Conservation (phyloP, 2,329 filamentous ascomycete species). For the Aspergillus fumigatus region DNA sequence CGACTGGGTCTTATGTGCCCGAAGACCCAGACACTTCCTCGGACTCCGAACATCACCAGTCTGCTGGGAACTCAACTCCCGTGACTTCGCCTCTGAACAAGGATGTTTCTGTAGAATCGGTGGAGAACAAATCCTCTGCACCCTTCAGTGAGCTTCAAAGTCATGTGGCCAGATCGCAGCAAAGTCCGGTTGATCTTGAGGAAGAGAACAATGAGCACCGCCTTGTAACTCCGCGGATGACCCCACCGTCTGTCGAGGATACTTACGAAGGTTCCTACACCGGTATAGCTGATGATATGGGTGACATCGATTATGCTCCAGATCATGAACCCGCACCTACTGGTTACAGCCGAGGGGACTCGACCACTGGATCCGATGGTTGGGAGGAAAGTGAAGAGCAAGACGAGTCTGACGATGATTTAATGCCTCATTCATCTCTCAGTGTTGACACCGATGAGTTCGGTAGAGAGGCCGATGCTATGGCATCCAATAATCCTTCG, state of each 20-base stretch:
- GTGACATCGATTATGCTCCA: slow-evolving; percentile 3
- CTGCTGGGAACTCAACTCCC: slow-evolving; percentile 19
- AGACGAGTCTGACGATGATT: slow-evolving; percentile 8
- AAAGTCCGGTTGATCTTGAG: slow-evolving; percentile 15
- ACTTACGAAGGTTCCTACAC: background rate
- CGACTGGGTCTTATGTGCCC: slow-evolving; percentile 7
- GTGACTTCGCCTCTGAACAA: slow-evolving; percentile 19
- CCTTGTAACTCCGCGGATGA: slow-evolving; percentile 20
- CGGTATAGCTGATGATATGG: slow-evolving; percentile 1
- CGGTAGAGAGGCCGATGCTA: slow-evolving; percentile 1
- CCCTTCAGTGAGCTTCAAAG: background rate
- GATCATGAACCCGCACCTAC: slow-evolving; percentile 1
- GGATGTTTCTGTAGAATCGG: background rate
- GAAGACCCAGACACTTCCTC: slow-evolving; percentile 10
- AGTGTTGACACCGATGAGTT: slow-evolving; percentile 5
- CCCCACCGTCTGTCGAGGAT: slow-evolving; percentile 11
- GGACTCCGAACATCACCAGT: slow-evolving; percentile 17
- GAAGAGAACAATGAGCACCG: slow-evolving; percentile 13
- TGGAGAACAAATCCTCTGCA: background rate
- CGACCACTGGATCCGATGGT: background rate
- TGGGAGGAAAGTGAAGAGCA: slow-evolving; percentile 6
- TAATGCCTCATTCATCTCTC: slow-evolving; percentile 1
- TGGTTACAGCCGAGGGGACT: slow-evolving; percentile 4
- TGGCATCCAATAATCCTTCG: background rate
- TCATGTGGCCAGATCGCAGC: slow-evolving; percentile 1